Evolutionary conservation across 2,329 filamentous ascomycete species (phyloP).

Genomic region (Xylaria sp.): DNA sequence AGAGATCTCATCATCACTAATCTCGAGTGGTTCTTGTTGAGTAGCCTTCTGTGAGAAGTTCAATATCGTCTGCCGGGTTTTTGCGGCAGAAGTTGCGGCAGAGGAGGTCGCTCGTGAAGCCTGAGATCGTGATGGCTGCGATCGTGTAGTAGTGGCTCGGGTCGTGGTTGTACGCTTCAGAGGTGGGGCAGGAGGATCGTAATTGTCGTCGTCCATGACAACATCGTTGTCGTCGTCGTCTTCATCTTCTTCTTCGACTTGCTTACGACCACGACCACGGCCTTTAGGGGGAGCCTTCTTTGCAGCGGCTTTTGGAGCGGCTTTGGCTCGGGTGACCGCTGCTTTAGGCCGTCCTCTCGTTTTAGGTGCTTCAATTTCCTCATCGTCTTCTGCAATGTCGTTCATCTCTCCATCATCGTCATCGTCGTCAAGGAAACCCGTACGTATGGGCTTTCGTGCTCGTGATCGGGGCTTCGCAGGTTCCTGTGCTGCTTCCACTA

Average conservation of each 20-base stretch:
- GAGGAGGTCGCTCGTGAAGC: constrained; percentile 40
- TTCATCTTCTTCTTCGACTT: constrained; percentile 45
- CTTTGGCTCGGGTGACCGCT: constrained; percentile 38
- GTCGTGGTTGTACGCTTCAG: constrained; percentile 44
- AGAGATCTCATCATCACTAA: constrained; percentile 70
- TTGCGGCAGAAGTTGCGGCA: constrained; percentile 36
- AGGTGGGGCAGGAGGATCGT: constrained; percentile 44
- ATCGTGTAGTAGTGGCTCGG: constrained; percentile 40
- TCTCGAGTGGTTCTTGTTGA: constrained; percentile 56
- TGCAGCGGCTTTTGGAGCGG: constrained; percentile 49
- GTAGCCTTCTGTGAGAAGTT: constrained; percentile 56
- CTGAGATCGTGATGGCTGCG: constrained; percentile 39
- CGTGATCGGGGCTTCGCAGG: constrained; percentile 36
- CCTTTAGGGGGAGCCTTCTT: constrained; percentile 54
- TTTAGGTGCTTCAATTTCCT: constrained; percentile 48
- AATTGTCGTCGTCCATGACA: constrained; percentile 60
- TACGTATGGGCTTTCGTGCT: constrained; percentile 44
- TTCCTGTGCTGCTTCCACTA: constrained; percentile 26
- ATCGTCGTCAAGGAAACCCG: constrained; percentile 47
- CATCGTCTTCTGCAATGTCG: constrained; percentile 55
- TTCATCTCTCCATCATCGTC: constrained; percentile 58
- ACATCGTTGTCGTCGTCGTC: constrained; percentile 58
- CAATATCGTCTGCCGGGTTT: constrained; percentile 54
- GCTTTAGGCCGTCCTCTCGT: constrained; percentile 43
- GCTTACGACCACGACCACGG: constrained; percentile 49